These are phyloP conservation scores for Hippophae gyantsensis DNA, from an alignment of 306 rosid species.

Conservation along the genomic window DNA sequence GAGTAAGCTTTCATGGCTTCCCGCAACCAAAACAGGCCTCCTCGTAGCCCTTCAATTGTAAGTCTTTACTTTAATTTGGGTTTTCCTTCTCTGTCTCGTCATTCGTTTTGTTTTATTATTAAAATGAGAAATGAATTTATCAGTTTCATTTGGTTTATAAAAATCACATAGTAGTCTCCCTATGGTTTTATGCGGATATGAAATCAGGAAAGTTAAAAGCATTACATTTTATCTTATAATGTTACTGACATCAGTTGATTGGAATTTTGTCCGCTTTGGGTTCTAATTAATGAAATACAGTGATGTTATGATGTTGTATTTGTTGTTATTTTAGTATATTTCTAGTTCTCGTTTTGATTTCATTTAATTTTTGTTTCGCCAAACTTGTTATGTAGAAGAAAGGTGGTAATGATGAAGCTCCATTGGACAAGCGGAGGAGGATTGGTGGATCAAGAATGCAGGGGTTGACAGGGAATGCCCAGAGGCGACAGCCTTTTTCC, in stretches of 20 bases:
- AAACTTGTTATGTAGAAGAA: conserved; percentile 37
- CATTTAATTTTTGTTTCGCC: not conserved
- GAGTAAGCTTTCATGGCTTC: conserved; percentile 39
- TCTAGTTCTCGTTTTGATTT: not conserved
- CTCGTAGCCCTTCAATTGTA: conserved; percentile 59
- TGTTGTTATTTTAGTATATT: not conserved
- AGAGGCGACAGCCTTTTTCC: conserved; percentile 41
- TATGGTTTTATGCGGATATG: too few relatives aligned
- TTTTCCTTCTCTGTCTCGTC: not conserved
- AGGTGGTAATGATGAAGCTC: conserved; percentile 38
- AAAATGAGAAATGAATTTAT: conserved; percentile 4
- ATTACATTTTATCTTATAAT: too few relatives aligned
- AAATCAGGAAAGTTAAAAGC: too few relatives aligned
- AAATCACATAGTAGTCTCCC: not conserved
- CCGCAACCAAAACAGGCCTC: conserved; percentile 80
- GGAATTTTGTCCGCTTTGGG: too few relatives aligned
- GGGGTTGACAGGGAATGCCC: conserved; percentile 30
- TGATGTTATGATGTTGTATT: not conserved
- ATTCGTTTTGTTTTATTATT: not conserved
- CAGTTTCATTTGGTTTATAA: not conserved
- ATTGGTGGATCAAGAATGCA: conserved; percentile 42
- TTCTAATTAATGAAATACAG: too few relatives aligned
- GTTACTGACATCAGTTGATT: too few relatives aligned
- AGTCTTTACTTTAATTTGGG: conserved; percentile 8
- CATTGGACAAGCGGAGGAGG: conserved; percentile 52